phyloP scores from a whole-genome alignment of 106 monocot species.

The Platanthera guangdongensis region DNA sequence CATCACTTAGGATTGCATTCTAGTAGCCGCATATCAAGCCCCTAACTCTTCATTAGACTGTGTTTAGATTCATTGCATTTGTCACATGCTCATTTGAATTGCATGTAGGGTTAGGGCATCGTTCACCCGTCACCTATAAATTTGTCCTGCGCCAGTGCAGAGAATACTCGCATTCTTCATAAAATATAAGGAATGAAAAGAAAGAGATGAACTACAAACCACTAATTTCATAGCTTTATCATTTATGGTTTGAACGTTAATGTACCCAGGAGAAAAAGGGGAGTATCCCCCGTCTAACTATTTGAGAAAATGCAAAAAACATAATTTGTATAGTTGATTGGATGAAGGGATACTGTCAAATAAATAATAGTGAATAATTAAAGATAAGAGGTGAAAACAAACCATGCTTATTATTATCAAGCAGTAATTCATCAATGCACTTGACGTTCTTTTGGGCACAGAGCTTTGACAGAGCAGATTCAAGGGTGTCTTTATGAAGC shows the following conservation, averaged over 20 bases:
- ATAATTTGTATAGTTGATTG: not conserved
- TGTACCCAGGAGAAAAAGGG: not conserved
- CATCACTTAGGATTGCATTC: too few relatives aligned
- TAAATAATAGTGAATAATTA: not conserved
- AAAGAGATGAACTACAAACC: not conserved
- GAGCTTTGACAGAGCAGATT: conserved; percentile 42
- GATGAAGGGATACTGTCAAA: not conserved
- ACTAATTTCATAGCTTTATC: not conserved
- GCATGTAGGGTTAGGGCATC: too few relatives aligned
- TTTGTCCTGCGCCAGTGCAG: too few relatives aligned
- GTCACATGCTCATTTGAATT: too few relatives aligned
- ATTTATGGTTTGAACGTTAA: not conserved
- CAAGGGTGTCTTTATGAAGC: conserved; percentile 47
- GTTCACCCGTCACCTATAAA: too few relatives aligned
- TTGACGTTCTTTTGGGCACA: conserved; percentile 39
- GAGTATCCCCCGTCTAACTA: not conserved
- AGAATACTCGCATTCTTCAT: not conserved
- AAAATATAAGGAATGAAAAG: not conserved
- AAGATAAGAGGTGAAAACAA: conserved; percentile 6
- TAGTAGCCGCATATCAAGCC: too few relatives aligned
- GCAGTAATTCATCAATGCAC: conserved; percentile 47
- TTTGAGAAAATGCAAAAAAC: not conserved
- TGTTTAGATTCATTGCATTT: too few relatives aligned
- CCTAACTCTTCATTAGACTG: too few relatives aligned
- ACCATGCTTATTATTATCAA: conserved; percentile 32